phyloP scores from a whole-genome alignment of 106 monocot genomes.

The Ottelia alismoides region DNA sequence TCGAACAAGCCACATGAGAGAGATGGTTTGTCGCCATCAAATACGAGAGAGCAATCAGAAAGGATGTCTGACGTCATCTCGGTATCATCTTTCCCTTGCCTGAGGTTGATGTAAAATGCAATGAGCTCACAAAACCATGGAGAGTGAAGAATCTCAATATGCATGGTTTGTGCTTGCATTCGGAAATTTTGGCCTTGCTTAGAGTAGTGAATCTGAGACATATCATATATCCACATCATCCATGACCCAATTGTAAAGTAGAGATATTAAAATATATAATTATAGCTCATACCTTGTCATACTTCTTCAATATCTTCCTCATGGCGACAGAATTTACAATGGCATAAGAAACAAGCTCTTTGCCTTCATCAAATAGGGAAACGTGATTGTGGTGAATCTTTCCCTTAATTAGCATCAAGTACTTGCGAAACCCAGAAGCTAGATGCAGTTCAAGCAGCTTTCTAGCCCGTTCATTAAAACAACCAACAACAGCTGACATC shows the following conservation, averaged over 20 bases:
- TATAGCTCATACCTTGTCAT: constrained; percentile 47
- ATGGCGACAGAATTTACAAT: constrained; percentile 71
- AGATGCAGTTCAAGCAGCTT: constrained; percentile 60
- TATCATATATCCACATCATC: not conserved
- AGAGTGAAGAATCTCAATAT: constrained; percentile 79
- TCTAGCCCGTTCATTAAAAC: constrained; percentile 53
- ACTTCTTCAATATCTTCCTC: constrained; percentile 84
- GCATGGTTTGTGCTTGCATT: constrained; percentile 42
- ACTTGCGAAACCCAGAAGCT: constrained; percentile 53
- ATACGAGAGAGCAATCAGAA: constrained; percentile 37
- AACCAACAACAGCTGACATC: constrained; percentile 71
- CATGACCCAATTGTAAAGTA: not conserved
- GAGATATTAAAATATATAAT: not conserved
- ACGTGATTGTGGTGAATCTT: constrained; percentile 12
- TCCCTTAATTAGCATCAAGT: constrained; percentile 26
- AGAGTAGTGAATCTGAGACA: constrained; percentile 56
- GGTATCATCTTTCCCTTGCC: constrained; percentile 14
- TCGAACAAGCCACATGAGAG: constrained; percentile 56
- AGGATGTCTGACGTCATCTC: constrained; percentile 25
- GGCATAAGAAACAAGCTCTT: constrained; percentile 68
- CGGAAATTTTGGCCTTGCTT: constrained; percentile 70
- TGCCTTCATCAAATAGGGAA: constrained; percentile 43
- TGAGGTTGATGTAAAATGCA: constrained; percentile 69
- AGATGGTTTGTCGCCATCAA: constrained; percentile 45
- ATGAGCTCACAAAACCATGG: constrained; percentile 76